Evolutionary conservation across 1,139 yeast genomes (phyloP), one percentile per base, ranked within the genome.

Genomic region (Entelexis sorbosivorans): DNA sequence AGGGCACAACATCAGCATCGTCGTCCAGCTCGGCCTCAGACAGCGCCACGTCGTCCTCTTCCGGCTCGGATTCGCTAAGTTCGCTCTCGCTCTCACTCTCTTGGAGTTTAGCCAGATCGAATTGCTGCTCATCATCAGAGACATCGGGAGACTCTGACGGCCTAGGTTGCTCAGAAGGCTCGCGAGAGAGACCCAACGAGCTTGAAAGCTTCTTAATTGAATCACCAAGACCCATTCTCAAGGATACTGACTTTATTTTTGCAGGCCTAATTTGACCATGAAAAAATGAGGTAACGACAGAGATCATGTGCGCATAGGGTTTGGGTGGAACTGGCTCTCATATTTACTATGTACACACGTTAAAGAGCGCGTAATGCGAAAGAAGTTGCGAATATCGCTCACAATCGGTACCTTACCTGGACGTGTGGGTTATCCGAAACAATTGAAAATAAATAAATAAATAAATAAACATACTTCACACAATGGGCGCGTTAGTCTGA

Each of bases 1-100:
- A 80, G 48, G 98, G 96, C 31, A 89, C 84, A 36, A 84, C 76
- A 64, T 87, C 95, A 16, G 93, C 93, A 63, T 86, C 95, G 5
- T 85, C 82, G 61, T 83, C 94, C 44, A 81, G 69, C 63, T 84
- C 94, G 38, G 81, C 93, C 53, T 79, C 83, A 0, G 81, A 77
- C 50, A 79, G 71, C n/a, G 70, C 63, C 36, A 68, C 59, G 43
- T 66, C 71, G 43, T 66, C 71, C 24, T 63, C 67, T 22, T 56
- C 58, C 17, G 54, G 59, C 26, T 55, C 56, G 14, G 53, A 52
- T 24, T 54, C 59, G 13, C 51, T 56, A 4, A 49, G 47, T 8
- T 46, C 59, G 17, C 47, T 38, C 17, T 54, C 61, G 28, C 60
- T 57, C 16, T 49, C 58, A 42, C 53, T 53, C 28, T 54, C 59